Evolutionary conservation across 2,329 filamentous ascomycete genomes (phyloP).

Genomic region (Colletotrichum truncatum): DNA sequence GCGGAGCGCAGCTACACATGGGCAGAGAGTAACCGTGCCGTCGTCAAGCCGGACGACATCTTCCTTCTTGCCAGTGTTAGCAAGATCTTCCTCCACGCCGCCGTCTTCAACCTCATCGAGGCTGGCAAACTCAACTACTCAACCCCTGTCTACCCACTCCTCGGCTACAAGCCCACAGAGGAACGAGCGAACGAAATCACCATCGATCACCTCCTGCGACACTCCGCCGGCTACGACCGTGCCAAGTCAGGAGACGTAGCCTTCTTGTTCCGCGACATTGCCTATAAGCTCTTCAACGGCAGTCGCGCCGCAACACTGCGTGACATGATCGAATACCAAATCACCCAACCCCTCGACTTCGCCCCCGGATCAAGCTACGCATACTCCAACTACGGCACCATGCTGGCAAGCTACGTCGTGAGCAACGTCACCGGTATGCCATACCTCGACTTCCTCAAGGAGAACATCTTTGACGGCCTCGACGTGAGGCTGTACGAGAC

Average conservation of each 20-base stretch:
- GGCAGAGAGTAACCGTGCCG: constrained; percentile 25
- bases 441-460: constrained; percentile 19
- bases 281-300: not conserved
- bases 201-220: constrained; percentile 21
- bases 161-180: constrained; percentile 17
- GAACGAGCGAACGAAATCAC: constrained; percentile 25
- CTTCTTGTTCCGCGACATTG: constrained; percentile 24
- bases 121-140: constrained; percentile 16
- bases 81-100: constrained; percentile 31
- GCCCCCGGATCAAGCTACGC: not conserved
- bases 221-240: constrained; percentile 23
- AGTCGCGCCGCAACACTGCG: constrained; percentile 20
- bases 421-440: constrained; percentile 19
- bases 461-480: constrained; percentile 18
- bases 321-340: constrained; percentile 33
- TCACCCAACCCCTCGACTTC: constrained; percentile 23
- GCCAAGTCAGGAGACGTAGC: constrained; percentile 5
- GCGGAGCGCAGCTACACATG: constrained; percentile 29
- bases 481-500: constrained; percentile 30
- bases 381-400: constrained; percentile 31
- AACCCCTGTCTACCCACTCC: constrained; percentile 10
- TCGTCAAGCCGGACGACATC: constrained; percentile 18
- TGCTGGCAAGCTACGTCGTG: constrained; percentile 28
- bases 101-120: constrained; percentile 22
- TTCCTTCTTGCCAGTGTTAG: constrained; percentile 31